Evolutionary conservation across 2,329 filamentous ascomycete species (phyloP), one percentile per base, ranked within the genome.

Genomic region (Leptosphaerulina australis): DNA sequence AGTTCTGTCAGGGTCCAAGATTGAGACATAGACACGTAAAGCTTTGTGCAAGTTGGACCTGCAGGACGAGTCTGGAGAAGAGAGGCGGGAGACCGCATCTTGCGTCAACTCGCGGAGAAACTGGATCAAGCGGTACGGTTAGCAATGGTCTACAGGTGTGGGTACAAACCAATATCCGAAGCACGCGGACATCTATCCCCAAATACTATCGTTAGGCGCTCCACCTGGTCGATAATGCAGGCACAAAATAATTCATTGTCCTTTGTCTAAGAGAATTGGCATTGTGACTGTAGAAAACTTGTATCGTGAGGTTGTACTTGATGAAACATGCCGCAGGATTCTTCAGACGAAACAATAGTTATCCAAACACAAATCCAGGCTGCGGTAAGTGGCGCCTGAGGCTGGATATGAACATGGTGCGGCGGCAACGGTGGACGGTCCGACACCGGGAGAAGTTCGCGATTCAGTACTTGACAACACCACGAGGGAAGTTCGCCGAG

Each of bases 141-240:
- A 53, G 50, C 34, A 34, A 22, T 45, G 44, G 50, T 43, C 34
- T 39, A 39, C 33, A 35, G 35, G n/a, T n/a, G 50, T 53, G 50
- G 50, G 44, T 53, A 53, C 50, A 53, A n/a, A 33, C 37, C 43
- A 53, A 53, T 53, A 53, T 53, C 50, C 50, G 50, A 53, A 44
- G 43, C 37, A 44, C 17, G 43, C 50, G 43, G 50, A 44, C 37
- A 28, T 47, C 12, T 21, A 36, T 43, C 43, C 43, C 25, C 34
- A 29, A 34, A 38, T 10, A 20, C 15, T 53, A 34, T 44, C 10
- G 43, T 46, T 52, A 48, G 44, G 50, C 43, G 50, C 43, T 53
- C 50, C 50, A 53, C 50, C 43, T 33, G 44, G 44, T 48, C 37
- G 35, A 34, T 48, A 30, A 47, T 53, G 50, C 50, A 46, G 43